Percentiles rank a stretch among this genome's conserved stretches.
Conservation (phyloP, 2,329 filamentous ascomycete species). For the Sporothrix dimorphospora region DNA sequence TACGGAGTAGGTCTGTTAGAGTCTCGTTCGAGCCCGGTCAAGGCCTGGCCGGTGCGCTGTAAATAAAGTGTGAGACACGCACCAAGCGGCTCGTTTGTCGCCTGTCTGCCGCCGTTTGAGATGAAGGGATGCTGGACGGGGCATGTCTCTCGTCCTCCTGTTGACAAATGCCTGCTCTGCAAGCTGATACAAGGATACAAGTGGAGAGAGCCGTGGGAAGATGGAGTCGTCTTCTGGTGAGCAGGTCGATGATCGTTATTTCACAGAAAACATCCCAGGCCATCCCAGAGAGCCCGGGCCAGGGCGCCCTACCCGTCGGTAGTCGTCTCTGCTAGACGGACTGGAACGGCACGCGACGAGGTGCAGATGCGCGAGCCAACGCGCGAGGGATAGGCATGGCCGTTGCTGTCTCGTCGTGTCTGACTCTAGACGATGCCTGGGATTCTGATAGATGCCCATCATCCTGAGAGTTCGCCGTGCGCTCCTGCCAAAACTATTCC, state of each 20-base stretch:
- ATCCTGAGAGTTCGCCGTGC: not conserved
- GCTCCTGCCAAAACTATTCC: conserved; percentile 9
- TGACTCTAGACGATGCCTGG: too few relatives aligned
- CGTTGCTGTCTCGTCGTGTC: conserved; percentile 5
- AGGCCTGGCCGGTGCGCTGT: conserved; percentile 4
- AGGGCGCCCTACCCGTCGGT: conserved; percentile 15
- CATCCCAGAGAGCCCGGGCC: not conserved
- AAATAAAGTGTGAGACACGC: conserved; percentile 13
- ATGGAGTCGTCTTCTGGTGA: conserved; percentile 8
- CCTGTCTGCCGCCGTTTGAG: conserved; percentile 3
- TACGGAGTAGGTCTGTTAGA: too few relatives aligned
- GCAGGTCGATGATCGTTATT: conserved; percentile 16
- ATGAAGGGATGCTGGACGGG: conserved; percentile 11
- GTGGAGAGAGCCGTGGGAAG: conserved; percentile 5
- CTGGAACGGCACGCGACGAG: not conserved
- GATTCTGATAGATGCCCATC: not conserved
- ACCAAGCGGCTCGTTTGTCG: not conserved
- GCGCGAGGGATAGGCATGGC: conserved; percentile 15
- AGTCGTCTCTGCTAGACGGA: not conserved
- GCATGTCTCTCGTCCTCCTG: not conserved
- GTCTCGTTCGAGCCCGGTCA: too few relatives aligned
- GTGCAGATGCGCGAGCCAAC: not conserved
- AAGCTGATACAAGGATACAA: not conserved
- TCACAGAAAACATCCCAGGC: not conserved
- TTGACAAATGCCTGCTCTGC: not conserved